Percentiles rank a stretch among this genome's conserved stretches.
These are phyloP conservation scores for Rugonectria rugulosa DNA, from an alignment of 2,329 filamentous ascomycete genomes.

Conservation along the genomic window DNA sequence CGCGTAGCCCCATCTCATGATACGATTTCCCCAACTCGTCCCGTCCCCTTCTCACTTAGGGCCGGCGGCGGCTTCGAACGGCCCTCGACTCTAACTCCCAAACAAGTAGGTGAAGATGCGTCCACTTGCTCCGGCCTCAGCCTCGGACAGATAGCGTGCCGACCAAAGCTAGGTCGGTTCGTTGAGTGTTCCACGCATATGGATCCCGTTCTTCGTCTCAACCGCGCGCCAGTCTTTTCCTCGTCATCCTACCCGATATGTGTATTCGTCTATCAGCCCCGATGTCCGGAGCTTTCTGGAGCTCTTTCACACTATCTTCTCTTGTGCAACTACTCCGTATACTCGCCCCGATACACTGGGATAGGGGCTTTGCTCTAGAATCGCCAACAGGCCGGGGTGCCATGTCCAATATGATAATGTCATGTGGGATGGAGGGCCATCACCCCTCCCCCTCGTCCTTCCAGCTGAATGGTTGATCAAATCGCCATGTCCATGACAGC, in stretches of 20 bases:
- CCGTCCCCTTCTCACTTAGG: background rate
- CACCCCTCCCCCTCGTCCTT: background rate
- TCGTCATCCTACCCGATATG: too few relatives aligned
- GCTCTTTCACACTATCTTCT: background rate
- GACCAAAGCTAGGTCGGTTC: background rate
- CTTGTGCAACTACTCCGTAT: background rate
- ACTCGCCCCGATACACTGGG: too few relatives aligned
- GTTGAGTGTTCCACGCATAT: background rate
- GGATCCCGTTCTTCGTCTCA: background rate
- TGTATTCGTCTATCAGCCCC: too few relatives aligned
- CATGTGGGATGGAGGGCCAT: too few relatives aligned
- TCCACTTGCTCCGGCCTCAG: background rate
- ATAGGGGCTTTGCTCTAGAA: too few relatives aligned
- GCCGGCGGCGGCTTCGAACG: too few relatives aligned
- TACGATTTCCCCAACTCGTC: background rate
- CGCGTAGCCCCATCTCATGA: too few relatives aligned
- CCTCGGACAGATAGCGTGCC: background rate
- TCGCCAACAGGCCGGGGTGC: too few relatives aligned
- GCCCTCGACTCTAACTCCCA: background rate
- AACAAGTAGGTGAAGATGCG: background rate
- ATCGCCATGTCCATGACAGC: background rate
- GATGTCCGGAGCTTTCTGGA: slow-evolving; percentile 6
- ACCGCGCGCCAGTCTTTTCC: background rate
- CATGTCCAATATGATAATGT: too few relatives aligned
- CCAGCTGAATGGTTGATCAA: background rate